Conservation (phyloP, 176 grass and related monocot species). For the Bolboschoenus planiculmis region DNA sequence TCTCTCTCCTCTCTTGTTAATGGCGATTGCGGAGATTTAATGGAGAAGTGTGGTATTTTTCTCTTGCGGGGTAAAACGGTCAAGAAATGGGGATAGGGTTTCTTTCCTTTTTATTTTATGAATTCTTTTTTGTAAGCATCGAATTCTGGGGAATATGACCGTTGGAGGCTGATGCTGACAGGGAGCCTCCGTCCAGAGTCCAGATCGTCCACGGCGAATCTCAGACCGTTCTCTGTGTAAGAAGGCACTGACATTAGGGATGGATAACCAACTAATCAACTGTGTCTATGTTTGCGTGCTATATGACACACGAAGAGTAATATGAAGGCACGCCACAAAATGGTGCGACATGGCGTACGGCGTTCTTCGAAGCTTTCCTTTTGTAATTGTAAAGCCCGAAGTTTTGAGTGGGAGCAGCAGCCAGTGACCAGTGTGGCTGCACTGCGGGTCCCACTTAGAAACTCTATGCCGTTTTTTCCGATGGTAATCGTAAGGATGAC, state of each 20-base stretch:
- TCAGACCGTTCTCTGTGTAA: not conserved
- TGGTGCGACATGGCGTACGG: not conserved
- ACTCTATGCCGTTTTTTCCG: not conserved
- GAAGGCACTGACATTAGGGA: not conserved
- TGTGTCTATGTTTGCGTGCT: no score
- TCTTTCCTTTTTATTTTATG: slow-evolving; percentile 9
- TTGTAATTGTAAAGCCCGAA: not conserved
- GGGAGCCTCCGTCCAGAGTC: not conserved
- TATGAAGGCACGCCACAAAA: not conserved
- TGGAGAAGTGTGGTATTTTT: not conserved
- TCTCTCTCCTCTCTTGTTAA: not conserved
- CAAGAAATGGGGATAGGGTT: slow-evolving; percentile 14
- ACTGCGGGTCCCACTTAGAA: not conserved
- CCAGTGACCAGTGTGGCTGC: not conserved
- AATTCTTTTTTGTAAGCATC: not conserved
- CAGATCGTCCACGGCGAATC: not conserved
- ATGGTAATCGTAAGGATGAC: not conserved
- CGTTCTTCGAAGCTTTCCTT: not conserved
- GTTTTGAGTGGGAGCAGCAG: not conserved
- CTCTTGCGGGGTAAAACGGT: slow-evolving; percentile 27
- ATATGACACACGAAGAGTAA: not conserved
- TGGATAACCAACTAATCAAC: not conserved
- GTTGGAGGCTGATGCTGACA: slow-evolving; percentile 25
- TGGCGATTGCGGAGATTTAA: not conserved
- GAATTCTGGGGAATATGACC: slow-evolving; percentile 34